Evolutionary conservation across 176 grass and related monocot genomes (phyloP), one percentile per base, ranked within the genome.

Genomic region (Avena atlantica): DNA sequence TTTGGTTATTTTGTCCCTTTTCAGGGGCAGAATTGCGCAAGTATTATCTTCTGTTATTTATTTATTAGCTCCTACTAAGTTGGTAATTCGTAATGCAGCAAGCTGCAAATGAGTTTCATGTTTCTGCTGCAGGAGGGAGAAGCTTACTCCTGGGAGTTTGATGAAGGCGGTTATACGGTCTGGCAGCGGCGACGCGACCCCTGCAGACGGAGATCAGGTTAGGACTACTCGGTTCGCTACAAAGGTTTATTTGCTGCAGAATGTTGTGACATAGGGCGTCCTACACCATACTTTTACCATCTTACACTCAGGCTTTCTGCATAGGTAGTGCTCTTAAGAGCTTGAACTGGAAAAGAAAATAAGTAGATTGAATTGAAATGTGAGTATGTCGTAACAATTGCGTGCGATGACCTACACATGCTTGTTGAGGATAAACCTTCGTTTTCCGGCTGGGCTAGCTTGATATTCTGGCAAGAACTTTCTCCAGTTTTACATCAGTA

Each of bases 131-230:
- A 98, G 96, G 96, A 98, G 93, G 67, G 82, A 87, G 88, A 98
- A 96, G 81, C 81, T 98, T 59, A 94, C 84, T 50, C 91, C 91
- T 29, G 96, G 94, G 90, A 91, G 93, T 80, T 93, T 98, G 92
- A 92, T 94, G 97, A 98, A 98, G 89, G 94, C 90, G 24, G 78
- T 88, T 25, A 82, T 98, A 74, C 82, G 92, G 78, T 92, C 93
- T 27, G 94, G 97, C 76, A 82, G 77, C 10, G 90, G 92, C 44
- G 74, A 90, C 20, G 87, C 23, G 2, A 96, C 85, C 16, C 94
- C 97, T 80, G 84, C 37, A 9, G 94, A 96, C 1, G 97, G 94
- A 61, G 97, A 98, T 85, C 94, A 94, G 97, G 97, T 98, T 36
- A 68, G 9, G 66, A 36, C 45, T 20, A 36, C 5, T 47, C 59